Evolutionary conservation across 306 rosid genomes (phyloP).

Genomic region (Rosa chinensis): DNA sequence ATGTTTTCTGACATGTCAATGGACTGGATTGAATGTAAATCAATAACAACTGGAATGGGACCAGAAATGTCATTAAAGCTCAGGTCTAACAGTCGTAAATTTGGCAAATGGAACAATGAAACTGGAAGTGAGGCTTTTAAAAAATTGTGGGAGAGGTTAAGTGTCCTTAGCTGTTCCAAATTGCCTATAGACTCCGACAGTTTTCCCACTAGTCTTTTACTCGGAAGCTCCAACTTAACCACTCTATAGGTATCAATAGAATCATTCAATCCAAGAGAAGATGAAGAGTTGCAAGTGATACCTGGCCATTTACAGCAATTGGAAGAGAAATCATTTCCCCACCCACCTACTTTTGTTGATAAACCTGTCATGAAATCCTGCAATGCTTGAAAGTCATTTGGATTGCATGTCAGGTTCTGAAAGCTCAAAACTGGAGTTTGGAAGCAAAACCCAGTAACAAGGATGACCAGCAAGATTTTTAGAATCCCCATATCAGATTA

Average conservation of each 20-base stretch:
- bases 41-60: background rate
- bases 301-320: slow-evolving; percentile 36
- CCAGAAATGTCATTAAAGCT: slow-evolving; percentile 23
- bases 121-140: slow-evolving; percentile 7
- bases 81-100: slow-evolving; percentile 28
- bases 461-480: background rate
- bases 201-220: background rate
- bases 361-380: slow-evolving; percentile 12
- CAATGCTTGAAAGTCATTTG: slow-evolving; percentile 12
- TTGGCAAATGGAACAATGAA: slow-evolving; percentile 15
- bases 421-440: background rate
- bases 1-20: slow-evolving; percentile 22
- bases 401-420: slow-evolving; percentile 19
- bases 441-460: background rate
- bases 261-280: background rate
- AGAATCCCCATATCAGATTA: background rate
- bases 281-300: slow-evolving; percentile 22
- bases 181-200: slow-evolving; percentile 21
- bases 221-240: slow-evolving; percentile 25
- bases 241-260: slow-evolving; percentile 8
- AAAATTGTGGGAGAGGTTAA: slow-evolving; percentile 30
- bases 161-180: slow-evolving; percentile 22
- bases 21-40: slow-evolving; percentile 17
- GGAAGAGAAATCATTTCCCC: slow-evolving; percentile 18
- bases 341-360: slow-evolving; percentile 3